Evolutionary conservation across 2,329 filamentous ascomycete genomes (phyloP), one percentile per base, ranked within the genome.

Genomic region (Fusarium sp.): DNA sequence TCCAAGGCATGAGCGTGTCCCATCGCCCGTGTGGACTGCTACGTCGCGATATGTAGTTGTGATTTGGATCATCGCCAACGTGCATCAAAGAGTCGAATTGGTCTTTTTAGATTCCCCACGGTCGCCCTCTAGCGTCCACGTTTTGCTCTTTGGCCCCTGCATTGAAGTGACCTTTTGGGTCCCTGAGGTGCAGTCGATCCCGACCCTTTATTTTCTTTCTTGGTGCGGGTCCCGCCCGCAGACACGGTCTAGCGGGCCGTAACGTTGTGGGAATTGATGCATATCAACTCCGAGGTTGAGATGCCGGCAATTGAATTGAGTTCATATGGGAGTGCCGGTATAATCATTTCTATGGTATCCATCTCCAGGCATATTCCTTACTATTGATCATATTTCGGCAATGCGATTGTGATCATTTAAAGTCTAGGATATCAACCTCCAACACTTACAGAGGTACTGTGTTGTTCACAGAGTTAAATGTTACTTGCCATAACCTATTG

Each of bases 41-140:
- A 54, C 50, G 25, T 39, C 58, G 43, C 60, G 30, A 45, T 20
- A 64, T 54, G 16, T 25, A 11, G 25, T 23, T 59, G 27, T 73
- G 67, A 74, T 74, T 74, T 74, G 37, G 68, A 72, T 74, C 71
- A 68, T 62, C 71, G 37, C 45, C 50, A 32, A 18, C 50, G 39
- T 54, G 50, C 50, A 50, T 27, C 16, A 27, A 6, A 27, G 25
- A 50, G 23, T 27, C 41, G 43, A 45, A 68, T 59, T 59, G 34
- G 41, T 43, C 34, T 57, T 6, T n/a, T 18, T 20, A 54, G 56
- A 64, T 30, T 70, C 43, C 57, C 50, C 52, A 35, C 34, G 61
- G 39, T 60, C n/a, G 30, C 39, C 52, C 20, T 30, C 37, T 71
- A 60, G 66, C 59, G 30, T 60, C 23, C n/a, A 35, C 32, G 27